Evolutionary conservation across 768 basidiomycete genomes (phyloP), one percentile per base, ranked within the genome.

Genomic region (Amanita muscaria): DNA sequence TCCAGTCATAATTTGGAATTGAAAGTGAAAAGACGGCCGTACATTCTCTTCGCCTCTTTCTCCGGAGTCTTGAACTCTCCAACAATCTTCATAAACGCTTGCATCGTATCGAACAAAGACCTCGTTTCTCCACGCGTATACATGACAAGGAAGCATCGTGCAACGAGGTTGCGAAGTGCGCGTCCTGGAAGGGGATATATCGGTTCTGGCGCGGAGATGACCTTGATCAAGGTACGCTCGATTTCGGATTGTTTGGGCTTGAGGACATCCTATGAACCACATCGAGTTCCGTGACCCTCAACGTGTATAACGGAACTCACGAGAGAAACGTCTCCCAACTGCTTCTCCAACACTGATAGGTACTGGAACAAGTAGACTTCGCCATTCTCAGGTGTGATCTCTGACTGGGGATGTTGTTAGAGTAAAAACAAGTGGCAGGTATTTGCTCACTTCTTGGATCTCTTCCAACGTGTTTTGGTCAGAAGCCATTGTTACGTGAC

Each of bases 121-220:
- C 80, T 76, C 0, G 84, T 83, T 59, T 97, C 93, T 53, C 86
- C 88, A 14, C 80, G 76, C 25, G 70, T 74, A 63, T 92, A 92
- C 12, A 94, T 51, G 16, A 68, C 59, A 33, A 88, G 61, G 36
- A 97, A 64, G 55, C 89, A 91, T 69, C 87, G 69, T 7, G 85
- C 78, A 37, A 85, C 76, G 4, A 89, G 68, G 47, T 84, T 82
- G 31, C 94, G 77, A 33, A 91, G 64, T 2, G 89, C 88, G 8
- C 92, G 82, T 34, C 94, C 94, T 1, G 94, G 93, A 22, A 73
- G 61, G n/a, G 92, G 88, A 53, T 80, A 84, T n/a, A n/a, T n/a
- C 9, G 71, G 72, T 5, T 78, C 68, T 0, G 77, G 66, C 2
- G 79, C 77, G 12, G 77, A 68, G 15, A 90, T 65, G 39, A 90